Conservation (phyloP, 2,329 filamentous ascomycete species). For the Venturia aucupariae region DNA sequence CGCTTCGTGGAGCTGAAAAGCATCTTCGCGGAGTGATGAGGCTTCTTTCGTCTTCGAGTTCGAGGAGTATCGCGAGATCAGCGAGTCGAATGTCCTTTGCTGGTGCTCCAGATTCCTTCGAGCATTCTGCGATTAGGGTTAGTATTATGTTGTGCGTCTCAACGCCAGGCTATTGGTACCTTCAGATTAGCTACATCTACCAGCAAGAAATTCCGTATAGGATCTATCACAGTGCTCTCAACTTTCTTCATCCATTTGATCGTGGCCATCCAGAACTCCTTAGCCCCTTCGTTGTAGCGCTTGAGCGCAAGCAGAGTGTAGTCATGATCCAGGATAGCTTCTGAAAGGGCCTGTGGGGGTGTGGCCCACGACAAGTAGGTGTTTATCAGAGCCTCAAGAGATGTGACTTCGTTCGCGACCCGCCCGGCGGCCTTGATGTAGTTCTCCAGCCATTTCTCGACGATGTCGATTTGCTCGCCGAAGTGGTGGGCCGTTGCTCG, state of each 20-base stretch:
- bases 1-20: conserved; percentile 89
- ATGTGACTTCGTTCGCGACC: conserved; percentile 55
- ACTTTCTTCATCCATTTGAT: conserved; percentile 67
- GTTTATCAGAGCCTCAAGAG: conserved; percentile 72
- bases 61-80: conserved; percentile 69
- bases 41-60: conserved; percentile 93
- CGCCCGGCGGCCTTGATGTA: conserved; percentile 55
- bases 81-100: conserved; percentile 76
- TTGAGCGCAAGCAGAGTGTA: conserved; percentile 84
- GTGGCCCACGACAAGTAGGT: conserved; percentile 65
- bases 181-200: conserved; percentile 80
- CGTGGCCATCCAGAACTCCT: conserved; percentile 77
- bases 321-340: conserved; percentile 86
- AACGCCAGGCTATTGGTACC: conserved; percentile 20
- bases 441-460: conserved; percentile 85
- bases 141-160: neutral
- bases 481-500: conserved; percentile 81
- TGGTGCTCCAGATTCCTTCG: conserved; percentile 65
- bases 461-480: conserved; percentile 77
- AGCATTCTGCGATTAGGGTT: conserved; percentile 43
- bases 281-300: conserved; percentile 73
- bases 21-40: conserved; percentile 83
- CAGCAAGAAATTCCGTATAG: conserved; percentile 66
- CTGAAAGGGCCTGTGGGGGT: conserved; percentile 65
- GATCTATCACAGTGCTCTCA: conserved; percentile 69